A percentile compares a stretch with the other conserved stretches of the same genome.
Conservation (phyloP, 2,329 filamentous ascomycete genomes). For the Tolypocladium cylindrosporum region DNA sequence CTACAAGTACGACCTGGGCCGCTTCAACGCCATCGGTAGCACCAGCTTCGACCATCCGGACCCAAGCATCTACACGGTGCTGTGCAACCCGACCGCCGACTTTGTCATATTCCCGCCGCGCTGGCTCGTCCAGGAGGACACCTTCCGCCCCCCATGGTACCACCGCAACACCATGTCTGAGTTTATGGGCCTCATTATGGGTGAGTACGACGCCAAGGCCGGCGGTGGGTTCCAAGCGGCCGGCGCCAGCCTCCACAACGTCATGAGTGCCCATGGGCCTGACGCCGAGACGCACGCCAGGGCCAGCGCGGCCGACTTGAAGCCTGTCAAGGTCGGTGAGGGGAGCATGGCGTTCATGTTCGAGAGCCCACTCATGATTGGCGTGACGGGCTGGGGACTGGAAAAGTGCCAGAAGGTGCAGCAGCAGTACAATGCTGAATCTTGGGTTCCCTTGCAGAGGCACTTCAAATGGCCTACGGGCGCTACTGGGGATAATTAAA, state of each 20-base stretch:
- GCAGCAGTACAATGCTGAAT: conserved; percentile 14
- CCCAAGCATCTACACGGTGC: conserved; percentile 66
- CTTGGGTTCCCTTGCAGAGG: too few species aligned
- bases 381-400: conserved; percentile 61
- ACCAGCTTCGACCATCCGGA: conserved; percentile 71
- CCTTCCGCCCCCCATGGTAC: conserved; percentile 65
- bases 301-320: conserved; percentile 42
- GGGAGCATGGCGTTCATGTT: conserved; percentile 62
- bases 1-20: conserved; percentile 75
- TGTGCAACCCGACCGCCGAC: conserved; percentile 58
- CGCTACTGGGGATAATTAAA: too few species aligned
- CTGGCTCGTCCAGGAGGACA: conserved; percentile 61
- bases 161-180: conserved; percentile 60
- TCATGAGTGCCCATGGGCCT: conserved; percentile 58
- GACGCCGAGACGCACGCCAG: conserved; percentile 47
- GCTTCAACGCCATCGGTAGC: conserved; percentile 64
- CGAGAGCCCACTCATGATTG: conserved; percentile 59
- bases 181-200: conserved; percentile 51
- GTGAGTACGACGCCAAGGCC: conserved; percentile 51
- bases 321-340: conserved; percentile 47
- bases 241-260: conserved; percentile 54
- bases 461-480: too few species aligned
- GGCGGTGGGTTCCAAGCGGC: conserved; percentile 47
- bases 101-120: conserved; percentile 66
- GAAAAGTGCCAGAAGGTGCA: conserved; percentile 48